phyloP scores from a whole-genome alignment of 208 protist genomes.

The Trypanosoma avium region DNA sequence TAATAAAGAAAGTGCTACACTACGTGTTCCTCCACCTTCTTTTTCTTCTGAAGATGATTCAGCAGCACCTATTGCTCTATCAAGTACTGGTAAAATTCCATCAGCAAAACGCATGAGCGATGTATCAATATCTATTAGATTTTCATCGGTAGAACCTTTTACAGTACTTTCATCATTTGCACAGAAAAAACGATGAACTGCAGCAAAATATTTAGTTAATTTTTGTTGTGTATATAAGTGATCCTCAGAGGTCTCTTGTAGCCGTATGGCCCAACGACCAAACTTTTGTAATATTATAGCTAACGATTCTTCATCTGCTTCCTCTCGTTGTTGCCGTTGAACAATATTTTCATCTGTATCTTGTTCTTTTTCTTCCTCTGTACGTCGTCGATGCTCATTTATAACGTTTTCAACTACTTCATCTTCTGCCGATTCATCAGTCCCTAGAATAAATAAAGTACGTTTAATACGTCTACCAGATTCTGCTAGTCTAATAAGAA shows the following conservation, averaged over 20 bases:
- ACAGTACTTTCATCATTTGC: background rate
- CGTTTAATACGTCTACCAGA: constrained; percentile 61
- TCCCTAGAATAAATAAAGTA: constrained; percentile 71
- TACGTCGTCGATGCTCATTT: background rate
- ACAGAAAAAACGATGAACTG: constrained; percentile 68
- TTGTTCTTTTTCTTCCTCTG: background rate
- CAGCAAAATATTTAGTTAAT: constrained; percentile 81
- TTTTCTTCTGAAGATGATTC: constrained; percentile 3
- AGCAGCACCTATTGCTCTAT: constrained; percentile 41
- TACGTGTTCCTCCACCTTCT: constrained; percentile 11
- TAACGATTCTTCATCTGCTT: constrained; percentile 61
- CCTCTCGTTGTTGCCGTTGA: constrained; percentile 16
- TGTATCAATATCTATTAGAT: constrained; percentile 83
- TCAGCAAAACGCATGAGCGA: constrained; percentile 70
- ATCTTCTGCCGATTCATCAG: constrained; percentile 68
- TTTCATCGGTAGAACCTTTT: constrained; percentile 34
- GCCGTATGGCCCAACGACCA: constrained; percentile 66
- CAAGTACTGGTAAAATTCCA: constrained; percentile 70
- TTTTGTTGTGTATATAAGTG: constrained; percentile 81
- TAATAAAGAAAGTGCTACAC: constrained; percentile 36
- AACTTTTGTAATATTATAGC: constrained; percentile 82
- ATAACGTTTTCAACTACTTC: constrained; percentile 71
- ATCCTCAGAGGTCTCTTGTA: constrained; percentile 78
- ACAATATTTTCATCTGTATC: background rate
- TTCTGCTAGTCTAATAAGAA: constrained; percentile 56